Evolutionary conservation across 179 eudicot species (phyloP).

Genomic region (Silene coronaria): DNA sequence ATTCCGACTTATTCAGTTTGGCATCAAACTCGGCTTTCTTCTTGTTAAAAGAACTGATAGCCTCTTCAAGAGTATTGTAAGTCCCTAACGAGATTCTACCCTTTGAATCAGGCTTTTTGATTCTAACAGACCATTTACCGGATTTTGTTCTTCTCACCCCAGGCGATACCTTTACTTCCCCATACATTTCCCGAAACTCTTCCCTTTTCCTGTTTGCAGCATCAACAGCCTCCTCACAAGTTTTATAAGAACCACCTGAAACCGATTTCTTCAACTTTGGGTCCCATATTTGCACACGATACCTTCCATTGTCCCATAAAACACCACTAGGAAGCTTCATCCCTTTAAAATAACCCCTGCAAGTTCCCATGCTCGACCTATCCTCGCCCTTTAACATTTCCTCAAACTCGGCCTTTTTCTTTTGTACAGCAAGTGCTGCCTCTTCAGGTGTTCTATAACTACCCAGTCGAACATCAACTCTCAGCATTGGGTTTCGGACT

Average conservation of each 20-base stretch:
- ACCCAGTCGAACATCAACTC: not conserved
- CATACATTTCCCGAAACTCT: not conserved
- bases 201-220: not conserved
- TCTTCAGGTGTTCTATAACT: not conserved
- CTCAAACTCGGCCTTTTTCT: too few species aligned
- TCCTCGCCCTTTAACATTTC: too few species aligned
- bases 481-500: not conserved
- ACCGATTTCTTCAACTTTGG: not conserved
- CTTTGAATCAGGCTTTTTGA: not conserved
- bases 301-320: not conserved
- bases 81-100: too few species aligned
- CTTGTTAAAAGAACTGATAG: too few species aligned
- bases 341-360: too few species aligned
- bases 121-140: too few species aligned
- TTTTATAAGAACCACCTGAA: not conserved
- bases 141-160: conserved; percentile 24
- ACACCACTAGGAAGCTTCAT: too few species aligned
- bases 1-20: too few species aligned
- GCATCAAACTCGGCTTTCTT: too few species aligned
- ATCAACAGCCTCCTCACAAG: not conserved
- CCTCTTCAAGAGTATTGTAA: too few species aligned
- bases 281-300: not conserved
- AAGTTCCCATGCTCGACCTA: too few species aligned
- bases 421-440: not conserved
- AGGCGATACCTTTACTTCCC: not conserved